phyloP scores from a whole-genome alignment of 2,329 filamentous ascomycete species.

The Aspergillus quadrilineatus region DNA sequence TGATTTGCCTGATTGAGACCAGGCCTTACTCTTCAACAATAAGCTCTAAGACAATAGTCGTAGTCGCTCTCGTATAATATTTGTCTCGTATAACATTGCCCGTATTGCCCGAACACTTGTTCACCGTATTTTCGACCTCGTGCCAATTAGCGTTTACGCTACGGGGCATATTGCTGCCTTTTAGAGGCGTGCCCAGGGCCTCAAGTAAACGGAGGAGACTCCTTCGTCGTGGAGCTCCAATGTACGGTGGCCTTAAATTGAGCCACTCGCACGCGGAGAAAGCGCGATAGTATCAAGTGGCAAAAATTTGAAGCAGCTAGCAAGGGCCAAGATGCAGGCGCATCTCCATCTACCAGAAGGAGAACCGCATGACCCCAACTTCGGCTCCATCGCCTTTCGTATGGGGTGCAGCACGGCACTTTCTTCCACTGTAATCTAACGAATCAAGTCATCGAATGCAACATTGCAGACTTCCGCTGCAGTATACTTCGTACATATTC shows the following conservation, averaged over 20 bases:
- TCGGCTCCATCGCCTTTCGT: constrained; percentile 3
- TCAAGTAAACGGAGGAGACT: neutral
- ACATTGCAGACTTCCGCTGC: neutral
- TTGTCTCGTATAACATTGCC: no score
- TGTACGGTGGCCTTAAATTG: neutral
- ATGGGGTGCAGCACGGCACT: neutral
- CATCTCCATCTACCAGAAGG: neutral
- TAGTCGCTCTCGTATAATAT: neutral
- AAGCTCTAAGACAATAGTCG: neutral
- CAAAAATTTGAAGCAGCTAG: constrained; percentile 4
- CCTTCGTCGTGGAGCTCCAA: neutral
- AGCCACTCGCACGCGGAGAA: neutral
- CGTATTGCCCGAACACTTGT: neutral
- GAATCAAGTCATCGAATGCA: neutral
- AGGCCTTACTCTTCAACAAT: neutral
- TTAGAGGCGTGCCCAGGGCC: neutral
- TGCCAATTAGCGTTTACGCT: neutral
- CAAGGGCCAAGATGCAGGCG: constrained; percentile 3
- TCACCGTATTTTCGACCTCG: neutral
- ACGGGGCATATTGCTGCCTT: neutral
- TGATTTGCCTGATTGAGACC: neutral
- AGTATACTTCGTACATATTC: neutral
- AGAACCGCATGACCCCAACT: constrained; percentile 5
- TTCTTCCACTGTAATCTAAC: neutral
- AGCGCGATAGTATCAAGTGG: neutral